Evolutionary conservation across 2,329 filamentous ascomycete genomes (phyloP), one percentile per base, ranked within the genome.

Genomic region (Talaromyces atroroseus): DNA sequence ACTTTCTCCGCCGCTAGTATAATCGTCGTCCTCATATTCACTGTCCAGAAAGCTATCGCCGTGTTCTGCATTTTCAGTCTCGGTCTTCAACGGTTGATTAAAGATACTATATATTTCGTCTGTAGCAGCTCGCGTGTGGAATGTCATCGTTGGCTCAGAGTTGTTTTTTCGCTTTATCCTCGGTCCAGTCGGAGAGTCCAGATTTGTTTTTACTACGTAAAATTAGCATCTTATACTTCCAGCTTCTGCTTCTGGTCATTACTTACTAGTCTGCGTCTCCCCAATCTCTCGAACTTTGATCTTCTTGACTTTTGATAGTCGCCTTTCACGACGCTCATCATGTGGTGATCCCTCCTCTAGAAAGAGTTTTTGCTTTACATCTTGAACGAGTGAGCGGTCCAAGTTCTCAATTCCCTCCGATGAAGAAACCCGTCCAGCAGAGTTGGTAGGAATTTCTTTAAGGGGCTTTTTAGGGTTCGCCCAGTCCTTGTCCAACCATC

Each of bases 31-130:
- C 49, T 91, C 87, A 61, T 88, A 80, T 29, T 83, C 82, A 57
- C 79, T 83, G 16, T 83, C 82, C 55, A 79, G 88, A 47, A 87
- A 84, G 56, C 87, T 85, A 14, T 90, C 85, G 2, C 79, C 56
- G 45, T 58, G 54, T 7, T 60, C 78, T 23, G 79, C 81, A 52
- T 73, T 69, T 32, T 74, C 74, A 1, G 76, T 65, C 55, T 76
- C 71, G 2, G 76, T 75, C 60, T 81, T 80, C 36, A 92, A 71
- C 1, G 94, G 92, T 57, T 94, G 89, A 66, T 94, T 97, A 74
- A 97, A 99, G 49, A 99, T 90, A 57, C 91, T 91, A 66, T 97
- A 97, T 52, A 99, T 96, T 64, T 99, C 94, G 64, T 97, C 92
- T 60, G 92, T 96, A 4, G 94, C 94, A 62, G 94, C 92, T 64